A percentile compares a stretch with the other conserved stretches of the same genome.
phyloP scores from a whole-genome alignment of 305 asterid species.

The Solanum hybrid region DNA sequence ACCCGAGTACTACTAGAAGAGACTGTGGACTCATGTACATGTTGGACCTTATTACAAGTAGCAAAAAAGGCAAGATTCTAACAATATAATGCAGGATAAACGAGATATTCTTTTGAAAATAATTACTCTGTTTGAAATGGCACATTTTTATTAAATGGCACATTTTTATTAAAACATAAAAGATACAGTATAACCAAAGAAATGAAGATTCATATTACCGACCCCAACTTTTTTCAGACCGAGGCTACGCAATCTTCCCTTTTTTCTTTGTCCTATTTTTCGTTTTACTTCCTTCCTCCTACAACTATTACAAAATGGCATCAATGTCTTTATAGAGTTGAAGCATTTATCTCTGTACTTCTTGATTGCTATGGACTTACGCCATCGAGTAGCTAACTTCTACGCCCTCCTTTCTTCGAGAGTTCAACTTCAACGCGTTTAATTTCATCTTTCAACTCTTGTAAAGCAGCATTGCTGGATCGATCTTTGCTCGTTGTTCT shows the following conservation, averaged over 20 bases:
- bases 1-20: neutral
- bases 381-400: neutral
- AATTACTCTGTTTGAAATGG: neutral
- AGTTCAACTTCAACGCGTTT: conserved; percentile 36
- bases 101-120: neutral
- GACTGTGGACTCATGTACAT: neutral
- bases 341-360: neutral
- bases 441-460: conserved; percentile 47
- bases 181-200: neutral
- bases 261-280: neutral
- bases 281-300: neutral
- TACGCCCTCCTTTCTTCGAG: conserved; percentile 11
- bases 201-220: neutral
- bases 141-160: neutral
- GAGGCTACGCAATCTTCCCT: neutral
- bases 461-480: conserved; percentile 3
- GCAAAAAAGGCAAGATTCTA: neutral
- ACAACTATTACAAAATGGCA: neutral
- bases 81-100: neutral
- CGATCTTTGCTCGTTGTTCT: conserved; percentile 12
- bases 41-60: neutral
- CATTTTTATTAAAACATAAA: neutral
- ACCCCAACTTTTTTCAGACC: neutral
- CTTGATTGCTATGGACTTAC: neutral
- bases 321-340: neutral